Percentiles rank a stretch among this genome's conserved stretches.
These are phyloP conservation scores for Fusarium tupiense DNA, from an alignment of 2,329 filamentous ascomycete species.

Conservation along the genomic window DNA sequence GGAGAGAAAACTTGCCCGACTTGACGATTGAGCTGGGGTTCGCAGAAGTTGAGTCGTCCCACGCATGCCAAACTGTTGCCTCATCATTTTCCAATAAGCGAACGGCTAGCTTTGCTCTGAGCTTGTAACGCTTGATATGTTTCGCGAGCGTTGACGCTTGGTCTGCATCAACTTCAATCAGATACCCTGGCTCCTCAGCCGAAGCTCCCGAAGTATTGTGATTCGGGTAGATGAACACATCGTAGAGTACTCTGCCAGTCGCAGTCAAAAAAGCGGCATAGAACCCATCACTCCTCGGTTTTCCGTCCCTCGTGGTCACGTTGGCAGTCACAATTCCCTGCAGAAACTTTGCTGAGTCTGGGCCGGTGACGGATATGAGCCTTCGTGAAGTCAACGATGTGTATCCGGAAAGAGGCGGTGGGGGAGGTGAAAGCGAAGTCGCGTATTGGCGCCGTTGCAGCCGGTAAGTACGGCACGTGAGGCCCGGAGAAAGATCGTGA, in stretches of 20 bases:
- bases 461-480: slow-evolving; percentile 47
- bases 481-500: slow-evolving; percentile 21
- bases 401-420: slow-evolving; percentile 58
- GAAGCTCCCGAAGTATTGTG: slow-evolving; percentile 42
- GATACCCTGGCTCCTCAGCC: slow-evolving; percentile 54
- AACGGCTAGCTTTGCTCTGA: slow-evolving; percentile 81
- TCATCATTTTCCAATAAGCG: slow-evolving; percentile 73
- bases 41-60: slow-evolving; percentile 63
- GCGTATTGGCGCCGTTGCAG: slow-evolving; percentile 48
- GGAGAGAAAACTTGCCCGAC: slow-evolving; percentile 49
- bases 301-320: slow-evolving; percentile 51
- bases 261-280: slow-evolving; percentile 91
- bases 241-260: slow-evolving; percentile 83
- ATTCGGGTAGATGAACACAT: slow-evolving; percentile 87
- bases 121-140: slow-evolving; percentile 85
- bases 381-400: slow-evolving; percentile 75
- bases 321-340: slow-evolving; percentile 84
- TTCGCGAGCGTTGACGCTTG: slow-evolving; percentile 70
- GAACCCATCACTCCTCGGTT: slow-evolving; percentile 61
- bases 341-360: slow-evolving; percentile 83
- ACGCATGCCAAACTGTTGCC: slow-evolving; percentile 76
- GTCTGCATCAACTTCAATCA: slow-evolving; percentile 83
- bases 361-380: slow-evolving; percentile 81
- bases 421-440: slow-evolving; percentile 46
- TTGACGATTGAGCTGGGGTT: slow-evolving; percentile 36